Evolutionary conservation across 768 basidiomycete genomes (phyloP).

Genomic region (Lanmaoa rubissima): DNA sequence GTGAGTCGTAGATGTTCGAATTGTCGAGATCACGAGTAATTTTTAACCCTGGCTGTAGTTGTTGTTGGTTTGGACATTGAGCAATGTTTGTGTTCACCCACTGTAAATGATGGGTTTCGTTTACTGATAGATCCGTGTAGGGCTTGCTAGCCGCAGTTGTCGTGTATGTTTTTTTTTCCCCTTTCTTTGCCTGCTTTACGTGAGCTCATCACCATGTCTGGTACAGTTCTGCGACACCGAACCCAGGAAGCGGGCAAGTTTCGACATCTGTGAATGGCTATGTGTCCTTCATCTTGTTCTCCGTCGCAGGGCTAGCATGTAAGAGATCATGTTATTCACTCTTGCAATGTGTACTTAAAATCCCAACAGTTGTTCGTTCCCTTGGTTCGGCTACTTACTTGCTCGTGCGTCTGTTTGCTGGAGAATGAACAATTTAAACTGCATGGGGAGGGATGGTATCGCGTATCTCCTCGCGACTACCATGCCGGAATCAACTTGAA

Average conservation of each 20-base stretch:
- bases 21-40: conserved; percentile 10
- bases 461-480: no score
- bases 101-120: background rate
- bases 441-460: background rate
- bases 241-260: conserved; percentile 46
- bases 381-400: conserved; percentile 80
- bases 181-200: background rate
- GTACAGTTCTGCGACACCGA: conserved; percentile 42
- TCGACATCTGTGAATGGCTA: conserved; percentile 72
- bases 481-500: background rate
- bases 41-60: conserved; percentile 42
- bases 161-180: conserved; percentile 57
- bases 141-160: conserved; percentile 73
- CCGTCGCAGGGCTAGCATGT: conserved; percentile 87
- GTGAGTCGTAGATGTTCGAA: conserved; percentile 32
- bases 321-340: conserved; percentile 33
- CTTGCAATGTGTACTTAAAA: background rate
- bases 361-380: conserved; percentile 71
- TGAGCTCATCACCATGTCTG: background rate
- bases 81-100: conserved; percentile 57
- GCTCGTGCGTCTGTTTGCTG: conserved; percentile 82
- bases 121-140: conserved; percentile 32
- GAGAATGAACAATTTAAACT: conserved; percentile 50
- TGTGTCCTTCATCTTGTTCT: conserved; percentile 86
- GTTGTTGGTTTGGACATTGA: conserved; percentile 83